Conservation (phyloP, 2,329 filamentous ascomycete species). For the Graphilbum fragrans region DNA sequence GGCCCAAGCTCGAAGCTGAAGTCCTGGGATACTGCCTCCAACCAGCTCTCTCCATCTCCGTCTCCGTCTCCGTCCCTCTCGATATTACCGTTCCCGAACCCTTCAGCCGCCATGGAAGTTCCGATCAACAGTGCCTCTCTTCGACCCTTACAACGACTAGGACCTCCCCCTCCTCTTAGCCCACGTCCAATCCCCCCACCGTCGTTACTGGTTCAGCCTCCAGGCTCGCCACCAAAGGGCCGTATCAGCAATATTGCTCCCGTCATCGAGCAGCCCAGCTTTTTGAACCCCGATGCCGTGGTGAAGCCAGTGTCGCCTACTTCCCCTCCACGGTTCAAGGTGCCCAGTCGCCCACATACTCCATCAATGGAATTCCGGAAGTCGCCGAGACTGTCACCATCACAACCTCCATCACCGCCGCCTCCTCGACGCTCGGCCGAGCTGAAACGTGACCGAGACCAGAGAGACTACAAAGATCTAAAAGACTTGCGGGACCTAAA, state of each 20-base stretch:
- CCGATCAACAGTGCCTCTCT: slow-evolving; percentile 3
- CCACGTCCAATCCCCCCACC: slow-evolving; percentile 40
- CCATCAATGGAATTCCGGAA: slow-evolving; percentile 33
- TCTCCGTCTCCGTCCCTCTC: background rate
- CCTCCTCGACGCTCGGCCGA: slow-evolving; percentile 52
- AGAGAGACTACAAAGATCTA: slow-evolving; percentile 7
- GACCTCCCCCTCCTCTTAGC: slow-evolving; percentile 31
- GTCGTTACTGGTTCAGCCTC: slow-evolving; percentile 56
- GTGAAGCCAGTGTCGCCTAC: slow-evolving; percentile 27
- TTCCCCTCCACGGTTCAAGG: slow-evolving; percentile 31
- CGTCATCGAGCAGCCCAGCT: slow-evolving; percentile 27
- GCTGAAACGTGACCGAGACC: slow-evolving; percentile 35
- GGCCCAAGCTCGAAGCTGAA: too few relatives aligned
- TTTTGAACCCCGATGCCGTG: slow-evolving; percentile 34
- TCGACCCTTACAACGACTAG: slow-evolving; percentile 28
- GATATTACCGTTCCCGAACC: too few relatives aligned
- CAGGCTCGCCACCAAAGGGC: slow-evolving; percentile 52
- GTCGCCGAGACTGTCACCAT: slow-evolving; percentile 34
- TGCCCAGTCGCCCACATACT: slow-evolving; percentile 42
- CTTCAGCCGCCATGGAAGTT: background rate
- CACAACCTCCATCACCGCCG: slow-evolving; percentile 49
- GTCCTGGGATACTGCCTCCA: too few relatives aligned
- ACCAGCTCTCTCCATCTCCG: background rate
- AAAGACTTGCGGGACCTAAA: background rate
- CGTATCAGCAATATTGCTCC: slow-evolving; percentile 20